These are phyloP conservation scores for Erythrobasidium yunnanense DNA, from an alignment of 768 basidiomycete species.

Conservation along the genomic window DNA sequence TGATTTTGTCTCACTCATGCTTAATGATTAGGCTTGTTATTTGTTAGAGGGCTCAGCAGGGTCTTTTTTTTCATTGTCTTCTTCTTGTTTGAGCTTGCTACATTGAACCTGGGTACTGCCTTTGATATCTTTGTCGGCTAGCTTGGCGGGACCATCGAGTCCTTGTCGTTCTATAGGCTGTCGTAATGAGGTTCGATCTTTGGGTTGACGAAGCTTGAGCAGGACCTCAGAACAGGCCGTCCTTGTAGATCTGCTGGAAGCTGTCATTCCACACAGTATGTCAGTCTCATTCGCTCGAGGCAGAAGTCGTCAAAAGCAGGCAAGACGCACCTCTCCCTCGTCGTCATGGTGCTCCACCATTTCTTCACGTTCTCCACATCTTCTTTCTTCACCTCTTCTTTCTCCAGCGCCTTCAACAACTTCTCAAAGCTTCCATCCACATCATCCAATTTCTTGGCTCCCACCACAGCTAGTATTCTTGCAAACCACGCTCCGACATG, in stretches of 20 bases:
- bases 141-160: too few species aligned
- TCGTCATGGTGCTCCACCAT: conserved; percentile 19
- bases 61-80: too few species aligned
- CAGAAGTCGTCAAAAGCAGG: background rate
- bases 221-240: background rate
- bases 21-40: too few species aligned
- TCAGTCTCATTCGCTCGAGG: background rate
- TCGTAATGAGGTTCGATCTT: too few species aligned
- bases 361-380: background rate
- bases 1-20: background rate
- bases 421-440: conserved; percentile 2
- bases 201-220: too few species aligned
- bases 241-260: background rate
- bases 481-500: conserved; percentile 24
- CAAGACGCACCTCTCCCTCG: conserved; percentile 1
- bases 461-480: background rate
- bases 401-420: background rate
- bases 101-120: too few species aligned
- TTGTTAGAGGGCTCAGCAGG: too few species aligned
- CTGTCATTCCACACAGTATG: background rate
- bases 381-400: conserved; percentile 10
- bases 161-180: too few species aligned
- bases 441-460: conserved; percentile 10
- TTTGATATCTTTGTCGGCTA: too few species aligned
- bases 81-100: too few species aligned